A percentile compares a stretch with the other conserved stretches of the same genome.
Conservation (phyloP, 768 basidiomycete genomes). For the Boletus eberwhitei region DNA sequence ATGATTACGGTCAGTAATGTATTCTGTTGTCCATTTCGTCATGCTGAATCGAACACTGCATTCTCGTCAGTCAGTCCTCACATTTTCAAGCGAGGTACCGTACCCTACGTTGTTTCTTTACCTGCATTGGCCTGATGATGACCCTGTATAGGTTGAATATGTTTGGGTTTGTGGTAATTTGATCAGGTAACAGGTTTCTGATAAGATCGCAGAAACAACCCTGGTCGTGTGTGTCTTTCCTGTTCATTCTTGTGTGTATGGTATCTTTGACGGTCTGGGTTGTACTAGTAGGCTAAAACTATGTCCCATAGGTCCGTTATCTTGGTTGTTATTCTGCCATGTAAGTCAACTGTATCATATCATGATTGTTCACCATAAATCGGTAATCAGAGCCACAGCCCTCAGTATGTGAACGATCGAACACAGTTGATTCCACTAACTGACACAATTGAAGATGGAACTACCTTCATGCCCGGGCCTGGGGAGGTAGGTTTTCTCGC, state of each 20-base stretch:
- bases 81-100: constrained; percentile 8
- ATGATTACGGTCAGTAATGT: constrained; percentile 9
- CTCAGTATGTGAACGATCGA: background rate
- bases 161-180: constrained; percentile 8
- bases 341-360: background rate
- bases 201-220: constrained; percentile 1
- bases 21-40: background rate
- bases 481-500: background rate
- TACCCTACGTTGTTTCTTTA: background rate
- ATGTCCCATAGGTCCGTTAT: constrained; percentile 7
- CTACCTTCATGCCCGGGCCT: background rate
- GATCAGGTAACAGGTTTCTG: background rate
- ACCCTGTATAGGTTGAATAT: constrained; percentile 4
- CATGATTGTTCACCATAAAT: no score
- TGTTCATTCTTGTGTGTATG: constrained; percentile 11
- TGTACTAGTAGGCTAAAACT: background rate
- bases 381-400: background rate
- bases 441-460: background rate
- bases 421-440: background rate
- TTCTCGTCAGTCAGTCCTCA: constrained; percentile 1
- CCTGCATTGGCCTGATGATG: background rate
- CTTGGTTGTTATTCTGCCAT: constrained; percentile 8
- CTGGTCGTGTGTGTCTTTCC: constrained; percentile 9
- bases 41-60: background rate
- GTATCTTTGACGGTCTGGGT: background rate